Evolutionary conservation across 2,329 filamentous ascomycete species (phyloP).

Genomic region (Pezicula radicicola): DNA sequence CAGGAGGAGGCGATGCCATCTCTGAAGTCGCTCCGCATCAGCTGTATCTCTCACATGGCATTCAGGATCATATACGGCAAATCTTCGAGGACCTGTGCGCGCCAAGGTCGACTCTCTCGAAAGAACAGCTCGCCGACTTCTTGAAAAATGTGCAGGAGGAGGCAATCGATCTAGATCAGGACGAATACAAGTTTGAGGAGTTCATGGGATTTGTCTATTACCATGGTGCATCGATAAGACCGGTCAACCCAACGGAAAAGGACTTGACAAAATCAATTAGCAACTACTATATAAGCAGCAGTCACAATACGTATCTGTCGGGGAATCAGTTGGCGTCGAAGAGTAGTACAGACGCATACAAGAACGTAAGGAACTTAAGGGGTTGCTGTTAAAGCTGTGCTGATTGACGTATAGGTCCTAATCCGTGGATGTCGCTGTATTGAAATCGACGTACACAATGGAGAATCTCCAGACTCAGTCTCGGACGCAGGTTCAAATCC

Average conservation of each 20-base stretch:
- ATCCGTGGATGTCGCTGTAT: slow-evolving; percentile 81
- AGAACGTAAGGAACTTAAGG: slow-evolving; percentile 50
- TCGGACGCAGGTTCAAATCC: slow-evolving; percentile 11
- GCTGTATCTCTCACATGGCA: slow-evolving; percentile 43
- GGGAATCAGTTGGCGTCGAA: slow-evolving; percentile 82
- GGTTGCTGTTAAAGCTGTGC: neutral
- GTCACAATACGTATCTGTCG: slow-evolving; percentile 89
- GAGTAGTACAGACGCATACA: slow-evolving; percentile 76
- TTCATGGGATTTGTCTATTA: slow-evolving; percentile 27
- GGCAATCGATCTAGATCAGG: slow-evolving; percentile 17
- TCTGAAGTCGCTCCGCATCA: slow-evolving; percentile 20
- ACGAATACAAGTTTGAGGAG: slow-evolving; percentile 28
- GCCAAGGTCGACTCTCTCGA: slow-evolving; percentile 28
- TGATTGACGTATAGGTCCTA: slow-evolving; percentile 52
- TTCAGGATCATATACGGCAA: slow-evolving; percentile 44
- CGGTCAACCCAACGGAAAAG: slow-evolving; percentile 15
- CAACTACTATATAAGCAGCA: slow-evolving; percentile 93
- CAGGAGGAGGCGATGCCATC: slow-evolving; percentile 19
- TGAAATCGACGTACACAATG: slow-evolving; percentile 94
- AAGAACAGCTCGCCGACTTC: slow-evolving; percentile 44
- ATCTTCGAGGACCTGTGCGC: slow-evolving; percentile 45
- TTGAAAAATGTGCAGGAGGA: slow-evolving; percentile 44
- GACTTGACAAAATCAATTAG: slow-evolving; percentile 29
- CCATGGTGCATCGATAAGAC: slow-evolving; percentile 20
- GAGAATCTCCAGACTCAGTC: slow-evolving; percentile 40